Conservation (phyloP, 306 rosid genomes). For the Dryas drummondii region DNA sequence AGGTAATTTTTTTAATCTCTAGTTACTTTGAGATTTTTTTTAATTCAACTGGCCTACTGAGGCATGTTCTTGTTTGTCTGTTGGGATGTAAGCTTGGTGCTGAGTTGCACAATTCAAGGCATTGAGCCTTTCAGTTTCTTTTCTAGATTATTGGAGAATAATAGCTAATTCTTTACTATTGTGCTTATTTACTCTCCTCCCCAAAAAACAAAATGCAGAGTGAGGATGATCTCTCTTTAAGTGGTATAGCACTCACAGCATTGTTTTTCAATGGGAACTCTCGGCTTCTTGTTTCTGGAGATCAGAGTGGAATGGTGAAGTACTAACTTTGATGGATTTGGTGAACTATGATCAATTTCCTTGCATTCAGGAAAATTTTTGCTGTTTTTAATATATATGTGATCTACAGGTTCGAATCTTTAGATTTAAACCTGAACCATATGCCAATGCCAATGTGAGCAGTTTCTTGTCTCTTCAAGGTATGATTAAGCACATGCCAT, state of each 20-base stretch:
- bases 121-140: no score
- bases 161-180: no score
- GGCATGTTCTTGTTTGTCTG: no score
- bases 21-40: no score
- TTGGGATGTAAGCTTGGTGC: no score
- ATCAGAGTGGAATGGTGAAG: slow-evolving; percentile 79
- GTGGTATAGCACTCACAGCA: slow-evolving; percentile 74
- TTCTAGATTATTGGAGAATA: no score
- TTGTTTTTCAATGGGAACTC: slow-evolving; percentile 53
- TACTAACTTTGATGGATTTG: slow-evolving; percentile 14
- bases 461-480: slow-evolving; percentile 76
- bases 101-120: no score
- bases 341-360: neutral
- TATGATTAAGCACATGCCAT: slow-evolving; percentile 27
- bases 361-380: slow-evolving; percentile 11
- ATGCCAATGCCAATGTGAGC: slow-evolving; percentile 42
- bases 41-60: no score
- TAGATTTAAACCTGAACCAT: slow-evolving; percentile 77
- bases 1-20: slow-evolving; percentile 39
- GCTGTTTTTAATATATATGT: slow-evolving; percentile 9
- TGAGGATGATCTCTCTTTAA: slow-evolving; percentile 67
- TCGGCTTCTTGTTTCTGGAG: slow-evolving; percentile 78
- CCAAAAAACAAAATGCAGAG: slow-evolving; percentile 47
- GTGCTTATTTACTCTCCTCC: slow-evolving; percentile 12
- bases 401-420: slow-evolving; percentile 69